These are phyloP conservation scores for Paramecium pentaurelia DNA, from an alignment of 73 alveolate species.

Conservation along the genomic window DNA sequence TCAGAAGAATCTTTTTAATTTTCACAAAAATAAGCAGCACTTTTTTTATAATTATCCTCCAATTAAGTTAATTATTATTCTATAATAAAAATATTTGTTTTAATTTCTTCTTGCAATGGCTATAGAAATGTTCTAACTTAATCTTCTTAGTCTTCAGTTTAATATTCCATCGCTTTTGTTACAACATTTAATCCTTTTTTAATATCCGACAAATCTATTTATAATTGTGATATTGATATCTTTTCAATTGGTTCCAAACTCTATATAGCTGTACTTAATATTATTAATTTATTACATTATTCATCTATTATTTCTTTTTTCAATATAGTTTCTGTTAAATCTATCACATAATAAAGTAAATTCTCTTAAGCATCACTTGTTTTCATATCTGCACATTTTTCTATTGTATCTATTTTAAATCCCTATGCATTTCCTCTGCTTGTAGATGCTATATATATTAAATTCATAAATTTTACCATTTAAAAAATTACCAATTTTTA, in stretches of 20 bases:
- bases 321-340: not conserved
- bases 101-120: not conserved
- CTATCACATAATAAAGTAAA: not conserved
- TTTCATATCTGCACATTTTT: conserved; percentile 18
- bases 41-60: not conserved
- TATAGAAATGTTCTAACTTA: not conserved
- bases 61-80: not conserved
- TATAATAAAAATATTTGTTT: not conserved
- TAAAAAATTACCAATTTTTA: not conserved
- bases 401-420: conserved; percentile 15
- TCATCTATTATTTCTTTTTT: not conserved
- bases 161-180: not conserved
- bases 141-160: conserved; percentile 5
- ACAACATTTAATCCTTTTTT: not conserved
- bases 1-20: conserved; percentile 29
- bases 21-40: not conserved
- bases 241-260: not conserved
- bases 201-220: not conserved
- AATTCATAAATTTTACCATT: not conserved
- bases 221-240: not conserved
- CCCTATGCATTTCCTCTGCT: not conserved
- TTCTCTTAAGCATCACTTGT: not conserved
- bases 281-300: not conserved
- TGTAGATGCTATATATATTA: not conserved
- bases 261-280: not conserved